phyloP scores from a whole-genome alignment of 305 asterid genomes.

The Fraxinus albicans region DNA sequence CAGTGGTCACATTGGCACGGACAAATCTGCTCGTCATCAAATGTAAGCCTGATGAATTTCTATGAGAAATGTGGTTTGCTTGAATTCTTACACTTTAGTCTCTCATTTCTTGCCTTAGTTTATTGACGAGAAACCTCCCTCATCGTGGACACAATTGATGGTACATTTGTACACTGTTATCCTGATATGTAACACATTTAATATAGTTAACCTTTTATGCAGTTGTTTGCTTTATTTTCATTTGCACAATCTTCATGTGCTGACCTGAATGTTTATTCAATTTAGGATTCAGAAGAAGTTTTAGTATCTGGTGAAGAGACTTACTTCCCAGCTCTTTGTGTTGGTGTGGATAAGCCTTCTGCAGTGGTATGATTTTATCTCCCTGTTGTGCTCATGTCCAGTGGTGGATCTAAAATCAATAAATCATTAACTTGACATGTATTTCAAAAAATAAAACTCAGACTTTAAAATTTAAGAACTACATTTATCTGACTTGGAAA shows the following conservation, averaged over 20 bases:
- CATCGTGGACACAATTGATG: neutral
- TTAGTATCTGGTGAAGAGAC: slow-evolving; percentile 87
- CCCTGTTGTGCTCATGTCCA: slow-evolving; percentile 13
- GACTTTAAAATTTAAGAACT: slow-evolving; percentile 2
- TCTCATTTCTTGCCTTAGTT: slow-evolving; percentile 13
- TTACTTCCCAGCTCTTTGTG: slow-evolving; percentile 79
- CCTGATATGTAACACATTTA: neutral
- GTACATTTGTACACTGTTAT: neutral
- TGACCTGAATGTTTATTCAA: slow-evolving; percentile 23
- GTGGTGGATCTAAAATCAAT: neutral
- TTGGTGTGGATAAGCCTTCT: slow-evolving; percentile 73
- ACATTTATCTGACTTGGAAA: slow-evolving; percentile 5
- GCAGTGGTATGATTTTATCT: slow-evolving; percentile 64
- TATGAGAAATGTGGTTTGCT: slow-evolving; percentile 3
- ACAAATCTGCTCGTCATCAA: slow-evolving; percentile 49
- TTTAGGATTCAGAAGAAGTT: slow-evolving; percentile 59
- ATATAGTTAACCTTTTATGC: neutral
- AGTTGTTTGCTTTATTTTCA: neutral
- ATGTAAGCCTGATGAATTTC: slow-evolving; percentile 42
- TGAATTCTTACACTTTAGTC: slow-evolving; percentile 7
- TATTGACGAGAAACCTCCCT: neutral
- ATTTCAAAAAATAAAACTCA: neutral
- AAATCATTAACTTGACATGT: slow-evolving; percentile 16
- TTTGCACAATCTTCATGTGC: neutral
- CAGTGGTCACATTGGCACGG: slow-evolving; percentile 95